A percentile compares a stretch with the other conserved stretches of the same genome.
phyloP scores from a whole-genome alignment of 441 rosid genomes.

The Macaranga tanarius region DNA sequence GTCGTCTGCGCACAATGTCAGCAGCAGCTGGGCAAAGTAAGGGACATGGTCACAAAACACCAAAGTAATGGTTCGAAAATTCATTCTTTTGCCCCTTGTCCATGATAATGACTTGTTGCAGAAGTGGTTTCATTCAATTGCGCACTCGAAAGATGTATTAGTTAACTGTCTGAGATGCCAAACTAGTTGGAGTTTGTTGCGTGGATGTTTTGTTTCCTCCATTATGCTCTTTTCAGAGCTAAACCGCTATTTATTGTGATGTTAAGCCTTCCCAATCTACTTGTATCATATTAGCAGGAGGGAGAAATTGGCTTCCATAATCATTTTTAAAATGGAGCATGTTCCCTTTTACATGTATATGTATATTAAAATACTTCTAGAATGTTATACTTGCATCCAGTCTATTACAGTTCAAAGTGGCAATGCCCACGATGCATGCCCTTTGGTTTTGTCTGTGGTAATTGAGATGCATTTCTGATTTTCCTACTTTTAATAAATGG shows the following conservation, averaged over 20 bases:
- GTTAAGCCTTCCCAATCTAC: neutral
- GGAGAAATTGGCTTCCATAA: constrained; percentile 34
- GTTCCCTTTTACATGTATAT: neutral
- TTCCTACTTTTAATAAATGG: no score
- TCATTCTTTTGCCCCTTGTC: neutral
- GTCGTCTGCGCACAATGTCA: constrained; percentile 70
- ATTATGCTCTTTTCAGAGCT: neutral
- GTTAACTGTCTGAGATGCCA: neutral
- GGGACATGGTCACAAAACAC: constrained; percentile 52
- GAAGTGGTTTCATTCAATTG: constrained; percentile 26
- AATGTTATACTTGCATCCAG: neutral
- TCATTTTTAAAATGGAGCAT: constrained; percentile 44
- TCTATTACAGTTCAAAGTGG: neutral
- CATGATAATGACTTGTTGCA: neutral
- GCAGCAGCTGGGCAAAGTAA: constrained; percentile 57
- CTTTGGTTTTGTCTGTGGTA: neutral
- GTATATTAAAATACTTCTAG: neutral
- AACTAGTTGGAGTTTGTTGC: neutral
- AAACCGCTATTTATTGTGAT: neutral
- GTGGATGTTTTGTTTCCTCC: neutral
- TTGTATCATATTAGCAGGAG: constrained; percentile 14
- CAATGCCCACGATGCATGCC: no score
- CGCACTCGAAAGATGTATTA: constrained; percentile 11
- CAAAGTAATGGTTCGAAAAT: constrained; percentile 41
- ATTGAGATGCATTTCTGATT: neutral